Evolutionary conservation across 2,329 filamentous ascomycete species (phyloP).

Genomic region (Ambrosiella xylebori): DNA sequence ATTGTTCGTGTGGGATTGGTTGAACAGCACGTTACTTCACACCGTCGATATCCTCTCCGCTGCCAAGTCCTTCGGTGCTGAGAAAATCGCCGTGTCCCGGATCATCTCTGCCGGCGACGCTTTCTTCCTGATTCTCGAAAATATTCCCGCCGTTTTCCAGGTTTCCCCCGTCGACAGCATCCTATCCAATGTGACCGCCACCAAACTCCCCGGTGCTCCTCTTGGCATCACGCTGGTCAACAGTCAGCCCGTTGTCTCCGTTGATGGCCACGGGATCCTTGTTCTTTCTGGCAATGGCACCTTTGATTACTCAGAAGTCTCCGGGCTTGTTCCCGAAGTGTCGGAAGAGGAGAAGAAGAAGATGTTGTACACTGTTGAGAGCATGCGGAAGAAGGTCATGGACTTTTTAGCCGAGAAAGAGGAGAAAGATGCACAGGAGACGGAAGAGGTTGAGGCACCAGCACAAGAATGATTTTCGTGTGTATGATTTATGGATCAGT

Average conservation of each 20-base stretch:
- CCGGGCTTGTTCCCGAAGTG: slow-evolving; percentile 19
- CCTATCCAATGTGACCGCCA: slow-evolving; percentile 29
- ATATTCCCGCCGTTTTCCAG: slow-evolving; percentile 45
- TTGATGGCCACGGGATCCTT: slow-evolving; percentile 14
- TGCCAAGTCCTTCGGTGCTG: background rate
- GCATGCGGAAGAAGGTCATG: slow-evolving; percentile 28
- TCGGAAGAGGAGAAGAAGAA: slow-evolving; percentile 23
- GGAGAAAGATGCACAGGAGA: slow-evolving; percentile 15
- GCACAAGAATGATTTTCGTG: background rate
- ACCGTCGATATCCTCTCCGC: slow-evolving; percentile 33
- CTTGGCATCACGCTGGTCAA: slow-evolving; percentile 20
- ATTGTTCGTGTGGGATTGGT: slow-evolving; percentile 74
- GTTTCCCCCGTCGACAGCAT: slow-evolving; percentile 39
- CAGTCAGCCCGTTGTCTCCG: slow-evolving; percentile 23
- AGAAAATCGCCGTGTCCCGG: slow-evolving; percentile 29
- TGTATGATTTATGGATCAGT: background rate
- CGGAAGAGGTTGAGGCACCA: background rate
- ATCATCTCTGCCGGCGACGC: slow-evolving; percentile 17
- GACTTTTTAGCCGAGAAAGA: slow-evolving; percentile 17
- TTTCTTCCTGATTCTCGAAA: slow-evolving; percentile 27
- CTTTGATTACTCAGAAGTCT: slow-evolving; percentile 16
- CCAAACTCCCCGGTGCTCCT: slow-evolving; percentile 15
- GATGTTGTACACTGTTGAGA: slow-evolving; percentile 30
- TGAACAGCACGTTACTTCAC: slow-evolving; percentile 32
- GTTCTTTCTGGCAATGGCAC: slow-evolving; percentile 9